A percentile compares a stretch with the other conserved stretches of the same genome.
Evolutionary conservation across 257 asterid genomes (phyloP).

Genomic region (Fraxinus quadrangulata): DNA sequence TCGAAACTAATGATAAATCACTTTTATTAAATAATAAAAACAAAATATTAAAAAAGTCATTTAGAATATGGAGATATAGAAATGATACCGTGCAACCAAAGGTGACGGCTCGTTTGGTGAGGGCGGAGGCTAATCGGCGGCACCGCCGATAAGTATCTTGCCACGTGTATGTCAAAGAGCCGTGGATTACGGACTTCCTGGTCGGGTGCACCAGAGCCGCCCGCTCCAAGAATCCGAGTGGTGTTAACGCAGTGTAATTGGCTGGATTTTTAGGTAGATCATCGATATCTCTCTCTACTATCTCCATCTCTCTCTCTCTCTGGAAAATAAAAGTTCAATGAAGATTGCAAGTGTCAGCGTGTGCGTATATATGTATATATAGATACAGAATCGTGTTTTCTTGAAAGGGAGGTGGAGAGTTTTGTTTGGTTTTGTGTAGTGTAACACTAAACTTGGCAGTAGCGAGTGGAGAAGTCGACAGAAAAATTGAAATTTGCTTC

Average conservation of each 20-base stretch:
- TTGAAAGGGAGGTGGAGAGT: neutral
- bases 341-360: neutral
- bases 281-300: slow-evolving; percentile 67
- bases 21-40: neutral
- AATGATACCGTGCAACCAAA: slow-evolving; percentile 71
- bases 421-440: neutral
- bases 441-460: neutral
- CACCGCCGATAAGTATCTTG: slow-evolving; percentile 87
- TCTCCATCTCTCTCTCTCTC: neutral
- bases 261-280: slow-evolving; percentile 83
- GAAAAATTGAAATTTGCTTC: neutral
- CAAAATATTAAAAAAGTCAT: neutral
- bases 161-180: slow-evolving; percentile 72
- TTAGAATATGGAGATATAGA: neutral
- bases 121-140: slow-evolving; percentile 91
- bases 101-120: slow-evolving; percentile 55
- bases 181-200: slow-evolving; percentile 75
- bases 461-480: neutral
- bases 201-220: slow-evolving; percentile 79
- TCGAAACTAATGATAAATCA: neutral
- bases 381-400: neutral
- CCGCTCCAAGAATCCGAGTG: slow-evolving; percentile 76
- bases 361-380: neutral
- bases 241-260: slow-evolving; percentile 78
- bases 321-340: neutral